Evolutionary conservation across 2,329 filamentous ascomycete species (phyloP).

Genomic region (Penicillium sp.): DNA sequence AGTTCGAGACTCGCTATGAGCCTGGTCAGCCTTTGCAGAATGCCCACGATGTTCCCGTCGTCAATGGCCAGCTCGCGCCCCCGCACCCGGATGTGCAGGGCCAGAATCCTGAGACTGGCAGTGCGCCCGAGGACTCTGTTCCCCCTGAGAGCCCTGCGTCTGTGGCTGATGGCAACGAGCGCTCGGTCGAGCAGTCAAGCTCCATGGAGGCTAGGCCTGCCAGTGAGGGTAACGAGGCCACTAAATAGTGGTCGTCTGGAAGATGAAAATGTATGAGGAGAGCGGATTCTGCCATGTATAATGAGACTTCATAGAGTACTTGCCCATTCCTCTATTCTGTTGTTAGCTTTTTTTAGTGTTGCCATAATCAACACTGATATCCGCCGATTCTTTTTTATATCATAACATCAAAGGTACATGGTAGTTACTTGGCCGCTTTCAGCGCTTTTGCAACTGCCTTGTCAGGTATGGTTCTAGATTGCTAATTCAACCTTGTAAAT

Average conservation of each 20-base stretch:
- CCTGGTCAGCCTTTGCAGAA: constrained; percentile 78
- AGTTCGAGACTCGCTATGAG: constrained; percentile 93
- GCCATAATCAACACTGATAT: constrained; percentile 1
- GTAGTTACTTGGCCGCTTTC: neutral
- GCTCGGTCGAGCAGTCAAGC: constrained; percentile 35
- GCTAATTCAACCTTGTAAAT: neutral
- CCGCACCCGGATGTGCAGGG: constrained; percentile 58
- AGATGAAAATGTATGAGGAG: constrained; percentile 1
- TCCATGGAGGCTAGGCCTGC: constrained; percentile 45
- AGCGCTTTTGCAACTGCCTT: neutral
- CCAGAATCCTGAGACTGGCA: constrained; percentile 55
- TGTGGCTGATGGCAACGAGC: constrained; percentile 36
- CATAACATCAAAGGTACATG: neutral
- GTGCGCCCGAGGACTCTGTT: constrained; percentile 37
- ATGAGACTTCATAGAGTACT: constrained; percentile 16
- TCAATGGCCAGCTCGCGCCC: constrained; percentile 45
- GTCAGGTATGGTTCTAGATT: neutral
- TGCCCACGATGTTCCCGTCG: constrained; percentile 68
- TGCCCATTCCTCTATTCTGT: constrained; percentile 6
- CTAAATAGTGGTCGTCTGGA: constrained; percentile 27
- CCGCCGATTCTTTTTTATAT: neutral
- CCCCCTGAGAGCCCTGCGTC: constrained; percentile 41
- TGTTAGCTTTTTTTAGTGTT: constrained; percentile 7
- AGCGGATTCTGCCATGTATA: constrained; percentile 18
- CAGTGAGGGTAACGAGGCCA: constrained; percentile 49